Base-by-base conservation (phyloP, 257 asterid species). In the Gentiana macrophylla region DNA sequence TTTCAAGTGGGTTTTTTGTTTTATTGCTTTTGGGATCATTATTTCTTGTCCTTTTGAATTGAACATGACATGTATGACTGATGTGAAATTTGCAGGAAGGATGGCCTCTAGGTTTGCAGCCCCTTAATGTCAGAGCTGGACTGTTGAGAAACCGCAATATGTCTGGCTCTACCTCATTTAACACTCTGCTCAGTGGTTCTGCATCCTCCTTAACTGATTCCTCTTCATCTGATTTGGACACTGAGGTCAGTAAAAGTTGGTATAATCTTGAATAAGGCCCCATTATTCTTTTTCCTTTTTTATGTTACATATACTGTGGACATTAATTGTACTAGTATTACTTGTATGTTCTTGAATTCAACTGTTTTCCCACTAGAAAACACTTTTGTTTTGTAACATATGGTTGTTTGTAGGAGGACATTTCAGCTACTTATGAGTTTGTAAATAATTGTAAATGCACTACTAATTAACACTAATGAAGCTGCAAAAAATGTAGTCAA, bases 31-130 rank as follows among this genome's bases (percentile, higher is more conserved):
- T 58, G 37, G 41, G 15, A 3, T 37, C 46, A 64, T 57, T 37
- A 58, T 51, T 65, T 34, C 32, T 57, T 48, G 57, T 53, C 46
- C 45, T 58, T 37, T 24, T 49, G 35, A 41, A 50, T 36, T 24
- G 50, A 55, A 43, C 24, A 49, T 49, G 32, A 15, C 15, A 54
- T 37, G 38, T 41, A 35, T 57, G 65, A 59, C 56, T 62, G 77
- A 74, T 74, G 49, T 70, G 64, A 55, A 43, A 66, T 15, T 35
- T 64, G 60, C 73, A 78, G 84, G 80, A 74, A 74, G 84, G 79
- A 12, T 78, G 84, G 84, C 81, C 81, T 12, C 69, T 78, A 53
- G 84, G 84, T 34, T 70, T 78, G 74, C 74, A 61, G 45, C 81
- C 80, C 55, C 52, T 77, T 70, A 74, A 73, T 77, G 66, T 53